phyloP scores from a whole-genome alignment of 1,139 yeast genomes.

The Candida sp. region DNA sequence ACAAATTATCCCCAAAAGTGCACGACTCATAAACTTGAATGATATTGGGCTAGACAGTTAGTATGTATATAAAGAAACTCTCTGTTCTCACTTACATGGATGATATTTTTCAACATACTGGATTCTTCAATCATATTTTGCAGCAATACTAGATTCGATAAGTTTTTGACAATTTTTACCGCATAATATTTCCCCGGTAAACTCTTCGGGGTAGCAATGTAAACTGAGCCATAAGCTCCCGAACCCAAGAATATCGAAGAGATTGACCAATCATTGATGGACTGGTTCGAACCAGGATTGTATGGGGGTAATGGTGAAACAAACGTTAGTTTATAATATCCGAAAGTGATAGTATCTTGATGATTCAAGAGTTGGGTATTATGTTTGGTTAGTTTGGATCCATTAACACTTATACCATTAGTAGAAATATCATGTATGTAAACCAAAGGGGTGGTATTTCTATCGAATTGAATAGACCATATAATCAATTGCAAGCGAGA shows the following conservation, averaged over 20 bases:
- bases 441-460: slow-evolving; percentile 40
- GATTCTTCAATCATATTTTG: slow-evolving; percentile 37
- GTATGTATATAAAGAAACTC: too few species aligned
- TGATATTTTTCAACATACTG: slow-evolving; percentile 27
- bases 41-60: slow-evolving; percentile 36
- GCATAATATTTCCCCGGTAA: slow-evolving; percentile 34
- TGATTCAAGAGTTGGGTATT: slow-evolving; percentile 36
- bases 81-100: slow-evolving; percentile 30
- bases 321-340: slow-evolving; percentile 14
- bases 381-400: slow-evolving; percentile 23
- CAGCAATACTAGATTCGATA: not conserved
- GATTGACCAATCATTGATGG: slow-evolving; percentile 35
- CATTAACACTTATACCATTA: slow-evolving; percentile 53
- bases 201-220: slow-evolving; percentile 19
- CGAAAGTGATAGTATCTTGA: slow-evolving; percentile 41
- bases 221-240: slow-evolving; percentile 61
- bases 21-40: slow-evolving; percentile 40
- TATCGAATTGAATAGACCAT: slow-evolving; percentile 53
- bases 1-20: slow-evolving; percentile 31
- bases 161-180: slow-evolving; percentile 43
- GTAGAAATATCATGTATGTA: slow-evolving; percentile 53
- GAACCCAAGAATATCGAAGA: slow-evolving; percentile 45
- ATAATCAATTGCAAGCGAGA: slow-evolving; percentile 44
- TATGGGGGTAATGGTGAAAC: not conserved
- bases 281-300: not conserved